phyloP scores from a whole-genome alignment of 2,329 filamentous ascomycete species.

The Aureobasidium lini region DNA sequence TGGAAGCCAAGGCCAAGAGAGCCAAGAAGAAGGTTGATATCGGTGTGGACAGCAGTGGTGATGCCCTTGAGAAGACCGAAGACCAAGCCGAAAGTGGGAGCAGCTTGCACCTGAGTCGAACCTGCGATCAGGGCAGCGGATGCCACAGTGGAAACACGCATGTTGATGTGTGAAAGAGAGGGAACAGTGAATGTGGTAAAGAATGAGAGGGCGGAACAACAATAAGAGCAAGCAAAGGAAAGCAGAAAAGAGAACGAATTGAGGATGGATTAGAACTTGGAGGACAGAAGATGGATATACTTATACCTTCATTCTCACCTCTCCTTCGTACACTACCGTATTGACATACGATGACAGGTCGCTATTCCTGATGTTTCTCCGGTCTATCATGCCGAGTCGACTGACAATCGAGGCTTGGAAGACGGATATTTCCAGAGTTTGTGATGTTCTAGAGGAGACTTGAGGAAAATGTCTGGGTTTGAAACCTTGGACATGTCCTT shows the following conservation, averaged over 20 bases:
- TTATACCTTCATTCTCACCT: constrained; percentile 1
- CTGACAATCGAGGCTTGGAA: neutral
- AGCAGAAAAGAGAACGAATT: neutral
- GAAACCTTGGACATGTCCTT: constrained; percentile 1
- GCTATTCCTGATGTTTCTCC: neutral
- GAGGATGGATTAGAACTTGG: neutral
- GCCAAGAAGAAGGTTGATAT: neutral
- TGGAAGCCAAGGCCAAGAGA: constrained; percentile 1
- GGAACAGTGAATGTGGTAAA: neutral
- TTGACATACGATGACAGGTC: neutral
- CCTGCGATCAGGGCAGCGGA: constrained; percentile 7
- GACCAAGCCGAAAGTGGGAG: constrained; percentile 5
- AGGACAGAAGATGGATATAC: neutral
- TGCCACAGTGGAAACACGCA: constrained; percentile 5
- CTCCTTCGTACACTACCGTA: neutral
- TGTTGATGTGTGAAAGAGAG: neutral
- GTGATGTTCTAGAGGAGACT: neutral
- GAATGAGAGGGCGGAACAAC: neutral
- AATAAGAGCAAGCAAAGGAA: neutral
- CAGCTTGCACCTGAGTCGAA: constrained; percentile 7
- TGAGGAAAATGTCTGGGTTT: neutral
- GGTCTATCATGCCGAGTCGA: neutral
- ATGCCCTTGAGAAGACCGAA: neutral
- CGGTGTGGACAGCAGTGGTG: neutral
- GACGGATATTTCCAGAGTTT: neutral